Evolutionary conservation across 495 filamentous ascomycete species (phyloP).

Genomic region (Amphirosellinia nigrospora): DNA sequence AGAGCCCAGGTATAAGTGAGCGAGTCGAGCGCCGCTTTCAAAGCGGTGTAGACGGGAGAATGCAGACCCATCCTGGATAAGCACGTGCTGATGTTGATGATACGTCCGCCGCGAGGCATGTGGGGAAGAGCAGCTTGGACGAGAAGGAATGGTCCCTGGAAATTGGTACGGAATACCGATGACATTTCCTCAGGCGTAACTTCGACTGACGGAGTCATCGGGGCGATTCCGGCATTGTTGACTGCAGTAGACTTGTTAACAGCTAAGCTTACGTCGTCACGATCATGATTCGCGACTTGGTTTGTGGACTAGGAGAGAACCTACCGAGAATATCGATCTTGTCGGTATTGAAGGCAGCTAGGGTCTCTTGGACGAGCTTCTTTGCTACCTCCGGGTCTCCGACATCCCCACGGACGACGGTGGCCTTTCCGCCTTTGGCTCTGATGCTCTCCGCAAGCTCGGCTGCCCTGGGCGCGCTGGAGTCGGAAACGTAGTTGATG

Average conservation of each 20-base stretch:
- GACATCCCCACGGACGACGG: constrained; percentile 45
- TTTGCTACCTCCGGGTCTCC: constrained; percentile 33
- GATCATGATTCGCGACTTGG: constrained; percentile 3
- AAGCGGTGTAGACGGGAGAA: constrained; percentile 25
- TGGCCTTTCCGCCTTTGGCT: constrained; percentile 32
- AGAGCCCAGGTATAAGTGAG: constrained; percentile 31
- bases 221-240: constrained; percentile 39
- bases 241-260: constrained; percentile 27
- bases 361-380: constrained; percentile 40
- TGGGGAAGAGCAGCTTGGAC: constrained; percentile 40
- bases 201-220: constrained; percentile 8
- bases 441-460: constrained; percentile 35
- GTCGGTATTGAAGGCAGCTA: constrained; percentile 36
- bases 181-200: constrained; percentile 7
- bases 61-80: constrained; percentile 3
- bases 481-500: constrained; percentile 38
- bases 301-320: constrained; percentile 10
- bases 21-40: constrained; percentile 33
- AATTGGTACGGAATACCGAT: constrained; percentile 36
- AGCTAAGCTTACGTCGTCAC: neutral
- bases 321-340: constrained; percentile 48
- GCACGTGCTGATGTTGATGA: constrained; percentile 41
- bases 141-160: constrained; percentile 39
- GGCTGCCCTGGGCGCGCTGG: constrained; percentile 39
- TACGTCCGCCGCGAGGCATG: constrained; percentile 47